Evolutionary conservation across 768 basidiomycete species (phyloP).

Genomic region (Suillus decipiens): DNA sequence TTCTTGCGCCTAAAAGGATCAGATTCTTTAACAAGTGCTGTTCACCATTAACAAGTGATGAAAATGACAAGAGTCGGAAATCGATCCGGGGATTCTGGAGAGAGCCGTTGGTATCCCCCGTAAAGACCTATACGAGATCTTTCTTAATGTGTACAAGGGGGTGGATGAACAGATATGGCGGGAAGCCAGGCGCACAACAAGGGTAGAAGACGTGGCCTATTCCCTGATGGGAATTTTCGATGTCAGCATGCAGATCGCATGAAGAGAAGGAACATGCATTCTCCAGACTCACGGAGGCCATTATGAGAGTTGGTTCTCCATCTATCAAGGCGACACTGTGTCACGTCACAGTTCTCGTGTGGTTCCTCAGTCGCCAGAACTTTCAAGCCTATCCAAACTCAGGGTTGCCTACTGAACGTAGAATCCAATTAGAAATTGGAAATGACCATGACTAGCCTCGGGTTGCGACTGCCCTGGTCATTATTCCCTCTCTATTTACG

Average conservation of each 20-base stretch:
- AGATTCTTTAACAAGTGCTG: constrained; percentile 29
- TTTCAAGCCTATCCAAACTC: not conserved
- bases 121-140: not conserved
- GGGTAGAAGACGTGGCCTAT: not conserved
- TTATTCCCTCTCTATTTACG: not conserved
- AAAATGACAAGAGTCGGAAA: constrained; percentile 5
- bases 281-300: constrained; percentile 22
- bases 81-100: not conserved
- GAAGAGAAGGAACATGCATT: constrained; percentile 33
- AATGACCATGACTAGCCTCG: not conserved
- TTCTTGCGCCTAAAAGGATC: constrained; percentile 27
- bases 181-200: not conserved
- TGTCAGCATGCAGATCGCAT: constrained; percentile 12
- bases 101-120: not conserved
- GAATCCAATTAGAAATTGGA: not conserved
- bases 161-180: constrained; percentile 10
- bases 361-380: not conserved
- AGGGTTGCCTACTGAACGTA: not conserved
- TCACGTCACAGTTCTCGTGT: not conserved
- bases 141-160: not conserved
- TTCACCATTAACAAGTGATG: constrained; percentile 23
- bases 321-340: not conserved
- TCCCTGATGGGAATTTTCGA: not conserved
- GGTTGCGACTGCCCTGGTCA: not conserved
- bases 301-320: constrained; percentile 10